Percentiles rank a stretch among this genome's conserved stretches.
phyloP scores from a whole-genome alignment of 768 basidiomycete genomes.

The Pleurotus tuber-regium region DNA sequence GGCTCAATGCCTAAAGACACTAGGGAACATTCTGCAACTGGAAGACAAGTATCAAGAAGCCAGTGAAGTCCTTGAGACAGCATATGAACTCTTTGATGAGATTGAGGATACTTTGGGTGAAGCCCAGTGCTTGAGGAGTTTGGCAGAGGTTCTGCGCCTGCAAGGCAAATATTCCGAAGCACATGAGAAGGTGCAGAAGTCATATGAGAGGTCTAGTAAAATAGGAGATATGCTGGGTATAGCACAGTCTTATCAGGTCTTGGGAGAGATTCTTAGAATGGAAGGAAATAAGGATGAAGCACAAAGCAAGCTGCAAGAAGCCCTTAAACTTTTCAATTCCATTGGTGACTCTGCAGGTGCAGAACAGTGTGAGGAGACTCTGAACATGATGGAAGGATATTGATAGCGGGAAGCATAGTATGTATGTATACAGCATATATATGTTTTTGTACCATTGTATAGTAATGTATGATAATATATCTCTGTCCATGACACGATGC shows the following conservation, averaged over 20 bases:
- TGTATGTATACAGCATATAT: too few relatives aligned
- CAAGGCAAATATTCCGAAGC: background rate
- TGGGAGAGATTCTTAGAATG: slow-evolving; percentile 6
- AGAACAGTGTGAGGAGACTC: slow-evolving; percentile 2
- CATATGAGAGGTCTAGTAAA: background rate
- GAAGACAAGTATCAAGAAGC: slow-evolving; percentile 7
- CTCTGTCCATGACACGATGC: too few relatives aligned
- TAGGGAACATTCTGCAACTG: slow-evolving; percentile 1
- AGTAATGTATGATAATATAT: too few relatives aligned
- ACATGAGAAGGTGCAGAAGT: slow-evolving; percentile 3
- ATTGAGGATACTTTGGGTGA: slow-evolving; percentile 5
- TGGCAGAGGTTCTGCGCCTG: slow-evolving; percentile 5
- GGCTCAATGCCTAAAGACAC: slow-evolving; percentile 5
- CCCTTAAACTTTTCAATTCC: background rate
- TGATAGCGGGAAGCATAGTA: background rate
- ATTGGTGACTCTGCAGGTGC: slow-evolving; percentile 6
- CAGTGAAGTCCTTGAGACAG: background rate
- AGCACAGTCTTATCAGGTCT: slow-evolving; percentile 9
- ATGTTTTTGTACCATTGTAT: too few relatives aligned
- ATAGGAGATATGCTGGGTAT: slow-evolving; percentile 4
- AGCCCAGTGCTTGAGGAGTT: slow-evolving; percentile 6
- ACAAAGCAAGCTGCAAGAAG: background rate
- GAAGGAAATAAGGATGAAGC: background rate
- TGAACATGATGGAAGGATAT: background rate
- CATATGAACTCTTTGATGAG: slow-evolving; percentile 1